A percentile compares a stretch with the other conserved stretches of the same genome.
Evolutionary conservation across 495 filamentous ascomycete species (phyloP).

Genomic region (Penicillium paradoxum): DNA sequence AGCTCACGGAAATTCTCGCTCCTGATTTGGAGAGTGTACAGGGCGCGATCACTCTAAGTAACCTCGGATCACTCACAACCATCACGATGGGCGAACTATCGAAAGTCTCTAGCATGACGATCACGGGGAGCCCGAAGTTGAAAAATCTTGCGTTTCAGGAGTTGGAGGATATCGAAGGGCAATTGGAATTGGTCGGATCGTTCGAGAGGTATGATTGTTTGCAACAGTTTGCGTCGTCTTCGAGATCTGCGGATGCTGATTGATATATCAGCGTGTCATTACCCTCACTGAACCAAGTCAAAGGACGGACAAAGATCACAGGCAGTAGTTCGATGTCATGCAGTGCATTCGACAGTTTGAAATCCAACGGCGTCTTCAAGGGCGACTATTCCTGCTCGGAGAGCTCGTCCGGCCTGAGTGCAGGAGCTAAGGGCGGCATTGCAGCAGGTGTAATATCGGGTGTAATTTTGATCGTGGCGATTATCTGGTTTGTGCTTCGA

Average conservation of each 20-base stretch:
- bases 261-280: conserved; percentile 22
- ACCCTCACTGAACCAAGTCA: conserved; percentile 21
- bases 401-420: conserved; percentile 12
- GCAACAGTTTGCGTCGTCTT: not conserved
- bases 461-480: conserved; percentile 22
- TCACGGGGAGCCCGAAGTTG: conserved; percentile 22
- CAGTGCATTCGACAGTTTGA: conserved; percentile 13
- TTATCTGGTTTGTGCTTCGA: conserved; percentile 21
- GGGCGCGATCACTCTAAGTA: conserved; percentile 20
- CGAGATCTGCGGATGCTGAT: not conserved
- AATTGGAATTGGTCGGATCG: conserved; percentile 20
- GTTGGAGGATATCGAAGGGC: conserved; percentile 25
- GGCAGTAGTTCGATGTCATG: conserved; percentile 22
- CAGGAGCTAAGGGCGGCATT: conserved; percentile 31
- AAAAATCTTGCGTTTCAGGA: conserved; percentile 17
- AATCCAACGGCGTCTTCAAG: conserved; percentile 15
- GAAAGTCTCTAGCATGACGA: conserved; percentile 15
- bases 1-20: conserved; percentile 14
- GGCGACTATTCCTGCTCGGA: conserved; percentile 20
- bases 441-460: conserved; percentile 24
- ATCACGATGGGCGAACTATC: conserved; percentile 17
- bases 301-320: conserved; percentile 21
- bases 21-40: conserved; percentile 23
- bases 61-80: conserved; percentile 14
- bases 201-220: conserved; percentile 21